Base-by-base conservation (phyloP, 2,329 filamentous ascomycete genomes). In the Neocatenulostroma microsporum region DNA sequence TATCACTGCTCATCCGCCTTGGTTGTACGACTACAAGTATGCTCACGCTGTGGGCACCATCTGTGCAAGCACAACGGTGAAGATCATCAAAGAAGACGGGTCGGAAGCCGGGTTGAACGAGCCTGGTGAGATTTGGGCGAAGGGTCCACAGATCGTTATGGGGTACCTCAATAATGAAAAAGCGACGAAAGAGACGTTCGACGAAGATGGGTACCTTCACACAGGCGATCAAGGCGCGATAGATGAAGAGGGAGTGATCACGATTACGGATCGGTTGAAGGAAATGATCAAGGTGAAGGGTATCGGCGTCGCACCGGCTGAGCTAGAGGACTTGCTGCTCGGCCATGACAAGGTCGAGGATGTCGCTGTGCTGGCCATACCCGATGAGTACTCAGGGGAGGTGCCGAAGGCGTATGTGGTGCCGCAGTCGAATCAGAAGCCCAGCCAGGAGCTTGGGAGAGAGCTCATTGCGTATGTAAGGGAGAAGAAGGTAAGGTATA, bases 271-370 rank as follows among this genome's bases (percentile, higher is more conserved):
- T 48, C 67, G 76, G 0, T 74, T 81, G 53, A 82, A 82, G 60
- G 77, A 81, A 55, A 72, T 80, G 65, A 77, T 80, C 56, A 81
- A 81, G 52, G 76, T 80, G 11, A 80, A 79, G 45, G 76, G 76
- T 1, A 72, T 77, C 18, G 69, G 67, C 2, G 72, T 78, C 7
- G 34, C 34, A 17, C 76, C 77, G 0, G 76, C 76, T 0, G 77
- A 80, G 49, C 61, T 80, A 0, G 76, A 80, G 47, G 74, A 78
- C 45, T 51, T 75, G 3, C 56, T 80, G 7, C 64, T 80, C 1
- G 70, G 74, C 0, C 74, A 80, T 42, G 50, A 59, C 0, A 64
- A 63, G 11, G 69, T 81, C 0, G 70, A 72, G 26, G 76, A 80
- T 49, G 68, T 64, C 1, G 76, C 76, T 0, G 72, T 78, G 0